Conservation (phyloP, 2,329 filamentous ascomycete species). For the Fusarium subglutinans region DNA sequence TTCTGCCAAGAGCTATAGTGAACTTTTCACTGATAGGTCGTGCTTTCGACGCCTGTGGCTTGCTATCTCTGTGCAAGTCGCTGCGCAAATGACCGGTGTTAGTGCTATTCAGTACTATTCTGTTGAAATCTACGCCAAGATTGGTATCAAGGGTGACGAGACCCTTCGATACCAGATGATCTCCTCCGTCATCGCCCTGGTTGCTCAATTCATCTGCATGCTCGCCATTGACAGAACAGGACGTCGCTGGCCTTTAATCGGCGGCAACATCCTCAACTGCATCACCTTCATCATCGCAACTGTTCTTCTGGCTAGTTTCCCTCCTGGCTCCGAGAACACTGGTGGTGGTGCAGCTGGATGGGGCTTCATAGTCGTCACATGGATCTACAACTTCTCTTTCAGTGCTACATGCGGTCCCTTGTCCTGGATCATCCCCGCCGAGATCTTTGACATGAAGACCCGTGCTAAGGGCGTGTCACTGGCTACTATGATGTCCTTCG, state of each 20-base stretch:
- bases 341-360: conserved; percentile 50
- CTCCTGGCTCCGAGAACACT: conserved; percentile 9
- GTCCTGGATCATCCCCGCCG: conserved; percentile 66
- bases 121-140: conserved; percentile 60
- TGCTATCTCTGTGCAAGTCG: conserved; percentile 72
- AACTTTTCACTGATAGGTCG: conserved; percentile 69
- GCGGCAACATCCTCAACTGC: conserved; percentile 75
- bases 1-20: conserved; percentile 70
- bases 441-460: conserved; percentile 80
- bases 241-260: conserved; percentile 75
- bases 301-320: conserved; percentile 20
- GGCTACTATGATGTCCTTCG: conserved; percentile 75
- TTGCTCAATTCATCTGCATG: conserved; percentile 60
- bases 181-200: conserved; percentile 65
- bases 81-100: conserved; percentile 79
- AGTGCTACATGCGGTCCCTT: conserved; percentile 20
- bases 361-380: conserved; percentile 25
- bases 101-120: conserved; percentile 79
- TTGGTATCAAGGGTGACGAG: conserved; percentile 61
- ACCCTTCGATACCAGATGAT: conserved; percentile 80
- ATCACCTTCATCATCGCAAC: conserved; percentile 55
- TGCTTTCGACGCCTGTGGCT: conserved; percentile 77
- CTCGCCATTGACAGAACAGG: conserved; percentile 74
- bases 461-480: conserved; percentile 77
- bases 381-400: conserved; percentile 28